Percentiles rank a stretch among this genome's conserved stretches.
Evolutionary conservation across 106 monocot species (phyloP).

Genomic region (Apostasia ramifera): DNA sequence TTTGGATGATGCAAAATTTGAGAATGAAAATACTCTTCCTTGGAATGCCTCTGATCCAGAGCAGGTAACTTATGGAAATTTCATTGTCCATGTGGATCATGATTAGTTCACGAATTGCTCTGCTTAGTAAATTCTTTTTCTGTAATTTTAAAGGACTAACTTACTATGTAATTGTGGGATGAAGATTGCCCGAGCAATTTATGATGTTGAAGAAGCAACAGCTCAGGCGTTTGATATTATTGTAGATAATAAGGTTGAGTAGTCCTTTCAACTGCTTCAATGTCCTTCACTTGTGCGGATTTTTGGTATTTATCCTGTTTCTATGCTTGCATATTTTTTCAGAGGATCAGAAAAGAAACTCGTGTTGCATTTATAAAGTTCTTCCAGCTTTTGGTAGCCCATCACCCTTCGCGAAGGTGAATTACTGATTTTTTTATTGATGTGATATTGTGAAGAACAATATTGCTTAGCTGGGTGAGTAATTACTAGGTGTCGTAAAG

Average conservation of each 20-base stretch:
- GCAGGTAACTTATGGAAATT: constrained; percentile 29
- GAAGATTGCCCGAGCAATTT: constrained; percentile 86
- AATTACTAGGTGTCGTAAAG: constrained; percentile 69
- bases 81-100: background rate
- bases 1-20: constrained; percentile 83
- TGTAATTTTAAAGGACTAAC: constrained; percentile 3
- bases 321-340: constrained; percentile 5
- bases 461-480: constrained; percentile 9
- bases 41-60: constrained; percentile 72
- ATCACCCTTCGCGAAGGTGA: constrained; percentile 96
- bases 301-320: constrained; percentile 1
- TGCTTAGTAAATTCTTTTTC: background rate
- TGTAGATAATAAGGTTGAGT: constrained; percentile 64
- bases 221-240: constrained; percentile 70
- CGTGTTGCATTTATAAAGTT: constrained; percentile 74
- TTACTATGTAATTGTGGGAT: background rate
- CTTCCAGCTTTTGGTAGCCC: constrained; percentile 81
- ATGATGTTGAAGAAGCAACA: constrained; percentile 97
- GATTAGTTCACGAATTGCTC: background rate
- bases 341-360: constrained; percentile 85
- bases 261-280: background rate
- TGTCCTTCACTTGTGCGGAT: background rate
- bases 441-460: background rate
- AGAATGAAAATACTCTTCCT: constrained; percentile 74
- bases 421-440: background rate